These are phyloP conservation scores for Backusella parvicylindrica DNA, from an alignment of 192 early-diverging fungal genomes.

Conservation along the genomic window DNA sequence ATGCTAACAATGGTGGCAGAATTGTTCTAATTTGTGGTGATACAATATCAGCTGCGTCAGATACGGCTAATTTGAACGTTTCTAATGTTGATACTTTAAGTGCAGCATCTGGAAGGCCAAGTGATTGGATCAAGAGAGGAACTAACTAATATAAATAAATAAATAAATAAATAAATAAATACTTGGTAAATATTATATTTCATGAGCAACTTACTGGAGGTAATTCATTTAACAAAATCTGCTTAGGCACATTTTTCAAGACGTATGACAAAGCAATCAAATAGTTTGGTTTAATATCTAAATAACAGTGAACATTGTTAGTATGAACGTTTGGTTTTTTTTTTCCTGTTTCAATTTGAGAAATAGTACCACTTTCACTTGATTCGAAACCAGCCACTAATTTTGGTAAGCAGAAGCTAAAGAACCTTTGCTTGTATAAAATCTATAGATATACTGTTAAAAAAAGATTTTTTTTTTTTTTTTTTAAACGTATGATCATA, in stretches of 20 bases:
- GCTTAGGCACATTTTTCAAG: conserved; percentile 78
- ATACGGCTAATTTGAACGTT: conserved; percentile 68
- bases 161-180: too few relatives aligned
- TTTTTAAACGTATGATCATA: background rate
- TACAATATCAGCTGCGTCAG: conserved; percentile 69
- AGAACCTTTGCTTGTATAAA: conserved; percentile 85
- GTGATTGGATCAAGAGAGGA: conserved; percentile 75
- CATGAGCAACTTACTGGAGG: conserved; percentile 51
- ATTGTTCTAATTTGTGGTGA: conserved; percentile 47
- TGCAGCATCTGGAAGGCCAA: conserved; percentile 58
- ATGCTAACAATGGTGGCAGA: conserved; percentile 36
- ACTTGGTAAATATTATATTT: background rate
- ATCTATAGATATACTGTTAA: conserved; percentile 48
- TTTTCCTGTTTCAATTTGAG: background rate
- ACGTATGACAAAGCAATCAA: conserved; percentile 82
- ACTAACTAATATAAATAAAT: conserved; percentile 50
- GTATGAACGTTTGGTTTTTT: background rate
- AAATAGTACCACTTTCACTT: conserved; percentile 31
- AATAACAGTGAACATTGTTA: background rate
- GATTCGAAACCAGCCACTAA: conserved; percentile 56
- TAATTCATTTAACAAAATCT: conserved; percentile 75
- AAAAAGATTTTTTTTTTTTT: background rate
- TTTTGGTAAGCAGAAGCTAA: conserved; percentile 69
- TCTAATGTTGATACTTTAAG: conserved; percentile 74
- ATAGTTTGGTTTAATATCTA: conserved; percentile 66